Base-by-base conservation (phyloP, 225 moss, liverwort and hornwort genomes). In the Bryoerythrophyllum caledonicum region DNA sequence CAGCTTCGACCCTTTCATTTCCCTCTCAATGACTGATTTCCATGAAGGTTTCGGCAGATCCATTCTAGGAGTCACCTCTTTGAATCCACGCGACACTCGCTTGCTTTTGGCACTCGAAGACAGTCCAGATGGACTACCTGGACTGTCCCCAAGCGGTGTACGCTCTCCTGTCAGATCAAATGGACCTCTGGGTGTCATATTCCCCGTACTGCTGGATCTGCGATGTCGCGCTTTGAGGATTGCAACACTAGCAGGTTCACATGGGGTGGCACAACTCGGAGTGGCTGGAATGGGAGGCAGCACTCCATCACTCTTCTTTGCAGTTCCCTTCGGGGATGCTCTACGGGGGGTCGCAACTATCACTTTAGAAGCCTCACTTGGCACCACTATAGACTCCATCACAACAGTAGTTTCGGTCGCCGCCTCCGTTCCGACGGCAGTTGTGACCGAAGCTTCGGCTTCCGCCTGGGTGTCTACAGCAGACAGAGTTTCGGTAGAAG, bases 1-100 rank as follows among this genome's bases (percentile, higher is more conserved):
- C 77, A 87, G 59, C 48, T 72, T 87, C 14, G 87, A 87, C 44
- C 87, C 84, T 63, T 84, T 87, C 87, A 87, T 87, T 74, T 87
- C 87, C 48, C 87, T 74, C 77, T 87, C 87, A 25, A 87, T 77
- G 9, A 87, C 71, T 26, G 84, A 55, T 54, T 82, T 87, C 87
- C 87, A 87, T 0, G 87, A 84, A 30, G 87, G 87, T 71, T 82
- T 87, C 27, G 87, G 79, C 4, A 87, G 84, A 77, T 82, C 70
- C 62, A 81, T 2, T 68, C 87, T 78, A 9, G 87, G 84, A 25
- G 87, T 84, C 51, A 84, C 63, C n/a, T 87, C 87, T 15, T 27
- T 87, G 7, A 15, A 69, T 56, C 82, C 84, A 74, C 87, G 73
- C 20, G 87, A 84, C 57, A 67, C 23, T 1, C 84, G 81, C 74